These are phyloP conservation scores for Blastobotrys muscicola DNA, from an alignment of 805 yeast species.

Conservation along the genomic window DNA sequence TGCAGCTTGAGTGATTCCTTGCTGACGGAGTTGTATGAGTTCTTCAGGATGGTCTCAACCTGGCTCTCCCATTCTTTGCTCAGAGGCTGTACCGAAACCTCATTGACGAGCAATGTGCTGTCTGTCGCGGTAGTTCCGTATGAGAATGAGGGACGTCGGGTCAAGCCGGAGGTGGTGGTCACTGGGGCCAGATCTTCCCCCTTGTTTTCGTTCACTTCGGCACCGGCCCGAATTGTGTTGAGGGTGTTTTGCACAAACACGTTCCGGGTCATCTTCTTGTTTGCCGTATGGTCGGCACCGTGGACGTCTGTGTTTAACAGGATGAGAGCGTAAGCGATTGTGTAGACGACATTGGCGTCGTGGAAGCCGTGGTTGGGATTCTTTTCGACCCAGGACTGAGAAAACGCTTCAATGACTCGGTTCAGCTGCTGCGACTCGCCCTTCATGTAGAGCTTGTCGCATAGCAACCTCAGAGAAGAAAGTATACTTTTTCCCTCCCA, in stretches of 20 bases:
- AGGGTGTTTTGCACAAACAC: constrained; percentile 43
- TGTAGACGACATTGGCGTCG: constrained; percentile 52
- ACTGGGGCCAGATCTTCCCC: not conserved
- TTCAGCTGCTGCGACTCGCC: constrained; percentile 83
- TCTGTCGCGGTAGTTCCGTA: constrained; percentile 5
- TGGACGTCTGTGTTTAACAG: constrained; percentile 72
- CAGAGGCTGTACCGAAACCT: constrained; percentile 8
- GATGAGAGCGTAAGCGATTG: constrained; percentile 60
- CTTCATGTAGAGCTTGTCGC: constrained; percentile 57
- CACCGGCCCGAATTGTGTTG: constrained; percentile 30
- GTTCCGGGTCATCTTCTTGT: constrained; percentile 31
- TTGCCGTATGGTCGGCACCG: constrained; percentile 33
- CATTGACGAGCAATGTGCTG: constrained; percentile 11
- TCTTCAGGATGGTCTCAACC: constrained; percentile 16
- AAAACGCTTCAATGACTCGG: constrained; percentile 57
- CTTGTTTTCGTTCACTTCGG: not conserved
- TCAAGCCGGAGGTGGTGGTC: not conserved
- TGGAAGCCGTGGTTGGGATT: constrained; percentile 40
- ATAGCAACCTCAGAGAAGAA: constrained; percentile 47
- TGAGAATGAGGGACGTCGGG: not conserved
- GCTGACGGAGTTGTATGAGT: constrained; percentile 19
- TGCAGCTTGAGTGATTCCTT: constrained; percentile 19
- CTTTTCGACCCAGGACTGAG: constrained; percentile 49
- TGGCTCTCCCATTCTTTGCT: constrained; percentile 19
- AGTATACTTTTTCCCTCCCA: constrained; percentile 46